These are phyloP conservation scores for Ganoderma boninense DNA, from an alignment of 1,284 basidiomycete species.

Conservation along the genomic window DNA sequence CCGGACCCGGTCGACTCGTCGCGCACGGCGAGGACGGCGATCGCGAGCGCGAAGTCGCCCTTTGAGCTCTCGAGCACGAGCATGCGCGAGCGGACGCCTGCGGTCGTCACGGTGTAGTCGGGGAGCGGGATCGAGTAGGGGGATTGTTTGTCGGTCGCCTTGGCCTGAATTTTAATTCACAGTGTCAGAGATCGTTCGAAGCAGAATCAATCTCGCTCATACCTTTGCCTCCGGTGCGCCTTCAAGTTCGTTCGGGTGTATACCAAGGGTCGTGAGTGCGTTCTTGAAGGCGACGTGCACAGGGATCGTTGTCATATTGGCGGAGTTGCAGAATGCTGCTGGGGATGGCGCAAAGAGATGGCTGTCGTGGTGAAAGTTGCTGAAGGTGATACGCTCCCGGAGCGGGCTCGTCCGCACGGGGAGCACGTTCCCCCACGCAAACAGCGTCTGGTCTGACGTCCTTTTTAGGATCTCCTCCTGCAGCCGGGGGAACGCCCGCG, in stretches of 20 bases:
- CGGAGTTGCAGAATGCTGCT: constrained; percentile 23
- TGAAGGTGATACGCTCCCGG: constrained; percentile 18
- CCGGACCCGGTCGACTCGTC: constrained; percentile 23
- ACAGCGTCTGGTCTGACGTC: constrained; percentile 31
- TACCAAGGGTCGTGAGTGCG: constrained; percentile 16
- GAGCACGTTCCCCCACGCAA: constrained; percentile 28
- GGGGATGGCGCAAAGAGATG: constrained; percentile 30
- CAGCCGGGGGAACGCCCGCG: constrained; percentile 24
- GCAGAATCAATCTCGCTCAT: not conserved
- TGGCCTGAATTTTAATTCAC: not conserved
- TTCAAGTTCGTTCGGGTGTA: not conserved
- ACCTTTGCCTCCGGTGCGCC: not conserved
- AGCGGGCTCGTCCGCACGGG: constrained; percentile 22
- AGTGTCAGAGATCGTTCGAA: not conserved
- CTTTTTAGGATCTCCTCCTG: constrained; percentile 30
- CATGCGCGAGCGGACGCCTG: constrained; percentile 27
- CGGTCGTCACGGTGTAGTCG: constrained; percentile 24
- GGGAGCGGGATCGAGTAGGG: constrained; percentile 20
- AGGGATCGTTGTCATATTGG: constrained; percentile 17
- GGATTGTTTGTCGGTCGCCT: not conserved
- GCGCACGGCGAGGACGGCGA: constrained; percentile 26
- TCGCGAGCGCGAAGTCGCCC: constrained; percentile 15
- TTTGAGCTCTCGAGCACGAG: constrained; percentile 26
- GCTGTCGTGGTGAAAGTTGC: constrained; percentile 27
- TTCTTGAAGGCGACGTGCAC: constrained; percentile 19